phyloP scores from a whole-genome alignment of 331 rosid species.

The Quercus lobata region DNA sequence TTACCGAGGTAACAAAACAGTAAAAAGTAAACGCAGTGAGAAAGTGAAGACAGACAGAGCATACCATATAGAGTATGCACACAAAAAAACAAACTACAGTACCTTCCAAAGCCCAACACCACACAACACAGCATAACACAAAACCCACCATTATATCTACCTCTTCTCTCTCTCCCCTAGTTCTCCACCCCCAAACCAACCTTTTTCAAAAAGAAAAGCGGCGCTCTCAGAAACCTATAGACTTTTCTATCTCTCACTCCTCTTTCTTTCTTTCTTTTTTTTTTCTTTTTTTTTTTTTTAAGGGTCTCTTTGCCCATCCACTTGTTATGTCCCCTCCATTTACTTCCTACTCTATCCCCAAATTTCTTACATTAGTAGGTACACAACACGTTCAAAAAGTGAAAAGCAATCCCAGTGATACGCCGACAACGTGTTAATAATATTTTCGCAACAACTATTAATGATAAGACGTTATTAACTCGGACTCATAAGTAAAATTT shows the following conservation, averaged over 20 bases:
- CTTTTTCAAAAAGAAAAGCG: constrained; percentile 16
- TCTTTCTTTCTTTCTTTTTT: no score
- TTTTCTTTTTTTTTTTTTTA: no score
- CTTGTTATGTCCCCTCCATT: no score
- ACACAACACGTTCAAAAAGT: no score
- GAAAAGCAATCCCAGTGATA: no score
- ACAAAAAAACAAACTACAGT: not conserved
- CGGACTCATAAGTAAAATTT: rapidly evolving
- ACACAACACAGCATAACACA: not conserved
- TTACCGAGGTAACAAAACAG: constrained; percentile 28
- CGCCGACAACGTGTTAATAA: no score
- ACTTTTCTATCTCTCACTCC: not conserved
- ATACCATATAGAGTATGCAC: not conserved
- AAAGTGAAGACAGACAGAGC: constrained; percentile 18
- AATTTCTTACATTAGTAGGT: not conserved
- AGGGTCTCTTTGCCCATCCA: no score
- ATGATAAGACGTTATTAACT: rapidly evolving
- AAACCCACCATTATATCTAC: not conserved
- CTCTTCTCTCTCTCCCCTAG: not conserved
- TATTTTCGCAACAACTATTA: no score
- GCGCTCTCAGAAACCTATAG: constrained; percentile 14
- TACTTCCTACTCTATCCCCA: not conserved
- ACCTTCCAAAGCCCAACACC: not conserved
- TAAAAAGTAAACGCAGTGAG: constrained; percentile 24
- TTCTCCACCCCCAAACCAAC: not conserved